Evolutionary conservation across 2,329 filamentous ascomycete species (phyloP), one percentile per base, ranked within the genome.

Genomic region (Botrytis elliptica): DNA sequence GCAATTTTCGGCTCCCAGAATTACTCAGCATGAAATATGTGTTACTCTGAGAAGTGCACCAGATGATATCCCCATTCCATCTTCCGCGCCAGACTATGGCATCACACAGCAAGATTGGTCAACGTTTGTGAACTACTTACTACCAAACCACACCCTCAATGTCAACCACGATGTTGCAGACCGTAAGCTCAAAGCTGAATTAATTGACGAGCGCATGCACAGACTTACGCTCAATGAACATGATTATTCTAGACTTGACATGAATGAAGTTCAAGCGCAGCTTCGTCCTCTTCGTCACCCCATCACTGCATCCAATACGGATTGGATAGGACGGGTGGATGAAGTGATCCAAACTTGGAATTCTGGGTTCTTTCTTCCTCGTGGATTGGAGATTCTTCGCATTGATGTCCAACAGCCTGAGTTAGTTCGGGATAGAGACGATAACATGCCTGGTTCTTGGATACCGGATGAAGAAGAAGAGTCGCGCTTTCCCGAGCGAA

Each of bases 111-210:
- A 87, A 77, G 88, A 90, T 78, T 90, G 88, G 88, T 83, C 84
- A 52, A 89, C 88, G 0, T 90, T 90, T 79, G 76, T 88, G 64
- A 89, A 89, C 77, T 86, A 86, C 74, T 79, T 90, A 25, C 79
- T 90, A 36, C 88, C 88, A 0, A 81, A 86, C 71, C 84, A 87
- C 78, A 81, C 82, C 7, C 80, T 81, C 1, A 78, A 79, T 25
- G 80, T 81, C 29, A 89, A 88, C 76, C 84, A 85, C 36, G 82
- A 83, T 66, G 77, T 88, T 29, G 80, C 86, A 25, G 84, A 87
- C 75, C 83, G 86, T 71, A 89, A 89, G 77, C 75, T 86, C 42
- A 82, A 83, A 42, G 83, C 82, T 0, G 85, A 88, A 73, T 81
- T 79, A n/a, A 70, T 79, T 29, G 77, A 79, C 65, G 79, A 79